Evolutionary conservation across 441 rosid species (phyloP), one percentile per base, ranked within the genome.

Genomic region (Pelargonium fulgidum): DNA sequence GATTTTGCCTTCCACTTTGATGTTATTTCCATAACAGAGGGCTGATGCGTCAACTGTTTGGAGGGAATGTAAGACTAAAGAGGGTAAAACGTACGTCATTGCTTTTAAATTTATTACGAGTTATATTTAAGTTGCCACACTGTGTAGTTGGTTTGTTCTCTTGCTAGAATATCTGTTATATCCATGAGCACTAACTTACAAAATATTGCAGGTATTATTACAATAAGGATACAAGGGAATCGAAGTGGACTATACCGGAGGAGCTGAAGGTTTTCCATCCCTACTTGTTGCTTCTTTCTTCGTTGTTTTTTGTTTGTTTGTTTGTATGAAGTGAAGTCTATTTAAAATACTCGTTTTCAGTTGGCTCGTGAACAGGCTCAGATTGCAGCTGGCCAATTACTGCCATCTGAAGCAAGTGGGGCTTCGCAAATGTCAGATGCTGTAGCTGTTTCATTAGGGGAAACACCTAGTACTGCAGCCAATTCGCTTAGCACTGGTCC

Each of bases 191-290:
- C 4, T 59, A 56, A 64, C 12, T 65, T 72, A 73, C 70, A 16
- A 22, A 33, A 66, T 73, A 74, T 65, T 70, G 72, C 85, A 94
- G 99, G 81, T 94, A 94, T 77, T 94, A 89, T 73, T 88, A 91
- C 83, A 91, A 93, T 83, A 94, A 94, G 87, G 83, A 84, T 68
- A 87, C 99, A 56, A 92, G 90, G 77, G 88, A 87, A 78, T 94
- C 99, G 54, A 89, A 90, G 84, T 94, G 99, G 99, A 77, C 96
- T 68, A 86, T 94, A 44, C 99, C 97, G 19, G 98, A 94, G 66
- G 99, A 94, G 72, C 79, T 94, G 82, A 92, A 87, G 97, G 99
- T 94, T 69, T 68, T 39, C 62, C 58, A n/a, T 1, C 64, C 70
- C 70, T 58, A 48, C 72, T 69, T 66, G 39, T 67, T 76, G 16